A percentile compares a stretch with the other conserved stretches of the same genome.
phyloP scores from a whole-genome alignment of 768 basidiomycete species.

The Tricholoma hemisulphureum region DNA sequence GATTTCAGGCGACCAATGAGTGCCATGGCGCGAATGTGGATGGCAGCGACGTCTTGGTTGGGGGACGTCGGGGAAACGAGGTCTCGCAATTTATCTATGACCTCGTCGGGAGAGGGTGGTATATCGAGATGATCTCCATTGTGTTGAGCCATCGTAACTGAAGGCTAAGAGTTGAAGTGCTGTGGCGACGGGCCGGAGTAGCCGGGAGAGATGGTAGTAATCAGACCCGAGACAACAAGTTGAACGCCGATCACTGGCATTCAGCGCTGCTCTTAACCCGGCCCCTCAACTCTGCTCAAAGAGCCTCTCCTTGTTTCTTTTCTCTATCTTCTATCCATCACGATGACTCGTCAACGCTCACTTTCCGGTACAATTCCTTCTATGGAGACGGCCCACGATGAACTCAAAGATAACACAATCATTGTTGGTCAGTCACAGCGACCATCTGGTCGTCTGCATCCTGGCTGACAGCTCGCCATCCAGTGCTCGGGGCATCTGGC shows the following conservation, averaged over 20 bases:
- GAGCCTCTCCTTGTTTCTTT: slow-evolving; percentile 1
- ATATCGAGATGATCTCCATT: slow-evolving; percentile 21
- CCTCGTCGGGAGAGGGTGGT: slow-evolving; percentile 44
- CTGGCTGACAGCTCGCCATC: too few relatives aligned
- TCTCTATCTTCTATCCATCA: slow-evolving; percentile 12
- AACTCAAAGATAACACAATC: slow-evolving; percentile 84
- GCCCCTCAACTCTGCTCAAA: not conserved
- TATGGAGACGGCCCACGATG: slow-evolving; percentile 72
- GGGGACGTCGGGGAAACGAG: slow-evolving; percentile 50
- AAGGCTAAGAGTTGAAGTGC: slow-evolving; percentile 11
- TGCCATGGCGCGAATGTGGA: slow-evolving; percentile 68
- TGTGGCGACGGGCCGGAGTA: not conserved
- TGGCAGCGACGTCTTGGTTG: slow-evolving; percentile 44
- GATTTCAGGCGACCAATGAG: slow-evolving; percentile 80
- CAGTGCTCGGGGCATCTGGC: slow-evolving; percentile 94
- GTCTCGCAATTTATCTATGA: slow-evolving; percentile 62
- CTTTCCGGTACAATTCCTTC: slow-evolving; percentile 86
- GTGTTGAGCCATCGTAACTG: slow-evolving; percentile 25
- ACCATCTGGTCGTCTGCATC: slow-evolving; percentile 8
- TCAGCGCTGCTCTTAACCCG: not conserved
- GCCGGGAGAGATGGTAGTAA: slow-evolving; percentile 3
- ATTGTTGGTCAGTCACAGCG: slow-evolving; percentile 78
- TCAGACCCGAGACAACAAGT: not conserved
- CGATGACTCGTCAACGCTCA: slow-evolving; percentile 49
- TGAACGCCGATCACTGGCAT: not conserved